phyloP scores from a whole-genome alignment of 2,329 filamentous ascomycete species.

The Colletotrichum limetticola region DNA sequence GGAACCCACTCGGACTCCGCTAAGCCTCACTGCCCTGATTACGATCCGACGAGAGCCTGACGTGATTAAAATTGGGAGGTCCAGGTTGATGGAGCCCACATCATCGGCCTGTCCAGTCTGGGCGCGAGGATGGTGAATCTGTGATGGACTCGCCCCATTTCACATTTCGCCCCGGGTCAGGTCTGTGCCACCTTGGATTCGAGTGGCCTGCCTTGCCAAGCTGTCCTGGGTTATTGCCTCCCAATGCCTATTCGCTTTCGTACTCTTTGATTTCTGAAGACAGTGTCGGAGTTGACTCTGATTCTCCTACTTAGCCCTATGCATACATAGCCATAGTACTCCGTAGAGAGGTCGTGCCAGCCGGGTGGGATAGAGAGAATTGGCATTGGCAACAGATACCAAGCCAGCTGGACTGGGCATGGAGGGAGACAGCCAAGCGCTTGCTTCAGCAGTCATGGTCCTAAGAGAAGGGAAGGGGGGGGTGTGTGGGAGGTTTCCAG shows the following conservation, averaged over 20 bases:
- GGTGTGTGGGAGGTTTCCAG: neutral
- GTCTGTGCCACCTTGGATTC: conserved; percentile 18
- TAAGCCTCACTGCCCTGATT: conserved; percentile 34
- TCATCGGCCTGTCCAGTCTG: conserved; percentile 20
- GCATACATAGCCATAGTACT: neutral
- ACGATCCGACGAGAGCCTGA: conserved; percentile 32
- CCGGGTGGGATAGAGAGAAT: neutral
- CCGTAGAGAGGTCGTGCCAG: neutral
- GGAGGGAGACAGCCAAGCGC: conserved; percentile 28
- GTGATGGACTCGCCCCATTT: conserved; percentile 16
- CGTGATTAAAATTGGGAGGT: conserved; percentile 35
- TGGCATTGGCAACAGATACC: neutral
- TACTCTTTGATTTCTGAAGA: neutral
- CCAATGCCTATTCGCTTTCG: neutral
- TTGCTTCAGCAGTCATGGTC: neutral
- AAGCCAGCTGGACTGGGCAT: neutral
- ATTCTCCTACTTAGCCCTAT: neutral
- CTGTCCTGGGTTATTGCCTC: neutral
- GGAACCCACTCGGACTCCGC: conserved; percentile 34
- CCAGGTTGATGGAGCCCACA: conserved; percentile 28
- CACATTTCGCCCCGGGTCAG: neutral
- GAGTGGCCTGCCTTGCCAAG: neutral
- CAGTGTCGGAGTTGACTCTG: conserved; percentile 3
- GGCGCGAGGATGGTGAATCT: conserved; percentile 21
- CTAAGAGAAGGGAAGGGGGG: neutral